phyloP scores from a whole-genome alignment of 2,329 filamentous ascomycete species.

The Dothideomycetes sp. region DNA sequence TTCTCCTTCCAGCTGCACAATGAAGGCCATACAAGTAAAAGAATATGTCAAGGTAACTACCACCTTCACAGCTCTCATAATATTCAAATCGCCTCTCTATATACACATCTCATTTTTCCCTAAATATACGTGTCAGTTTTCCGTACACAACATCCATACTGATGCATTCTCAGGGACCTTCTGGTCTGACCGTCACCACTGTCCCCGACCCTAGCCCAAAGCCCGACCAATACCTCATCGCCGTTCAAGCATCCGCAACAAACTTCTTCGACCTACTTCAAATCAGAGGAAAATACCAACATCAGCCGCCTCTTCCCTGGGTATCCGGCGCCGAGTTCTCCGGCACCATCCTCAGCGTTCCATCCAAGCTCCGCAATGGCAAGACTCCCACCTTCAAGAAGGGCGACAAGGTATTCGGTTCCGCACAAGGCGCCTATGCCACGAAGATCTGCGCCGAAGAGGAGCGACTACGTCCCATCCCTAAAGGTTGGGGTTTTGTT shows the following conservation, averaged over 20 bases:
- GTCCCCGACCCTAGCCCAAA: conserved; percentile 65
- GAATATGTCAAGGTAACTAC: conserved; percentile 14
- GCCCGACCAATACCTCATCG: conserved; percentile 70
- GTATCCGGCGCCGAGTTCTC: conserved; percentile 79
- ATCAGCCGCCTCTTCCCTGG: conserved; percentile 84
- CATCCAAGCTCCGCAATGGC: conserved; percentile 31
- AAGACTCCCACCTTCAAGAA: conserved; percentile 48
- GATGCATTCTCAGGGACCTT: conserved; percentile 49
- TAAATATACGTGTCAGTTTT: background rate
- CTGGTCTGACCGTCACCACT: conserved; percentile 63
- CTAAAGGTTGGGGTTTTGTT: conserved; percentile 68
- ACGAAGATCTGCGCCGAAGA: conserved; percentile 62
- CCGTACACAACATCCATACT: conserved; percentile 1
- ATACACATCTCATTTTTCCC: background rate
- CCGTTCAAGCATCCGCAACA: conserved; percentile 74
- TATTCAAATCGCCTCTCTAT: background rate
- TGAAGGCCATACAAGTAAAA: conserved; percentile 16
- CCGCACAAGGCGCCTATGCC: conserved; percentile 75
- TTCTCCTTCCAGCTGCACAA: background rate
- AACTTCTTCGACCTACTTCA: conserved; percentile 98
- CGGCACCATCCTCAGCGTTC: conserved; percentile 60
- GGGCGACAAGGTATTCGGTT: conserved; percentile 79
- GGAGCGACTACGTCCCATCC: conserved; percentile 58
- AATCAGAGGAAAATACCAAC: conserved; percentile 90
- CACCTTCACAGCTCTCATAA: background rate